Evolutionary conservation across 176 grass and related monocot species (phyloP), one percentile per base, ranked within the genome.

Genomic region (Rhynchospora tenuis): DNA sequence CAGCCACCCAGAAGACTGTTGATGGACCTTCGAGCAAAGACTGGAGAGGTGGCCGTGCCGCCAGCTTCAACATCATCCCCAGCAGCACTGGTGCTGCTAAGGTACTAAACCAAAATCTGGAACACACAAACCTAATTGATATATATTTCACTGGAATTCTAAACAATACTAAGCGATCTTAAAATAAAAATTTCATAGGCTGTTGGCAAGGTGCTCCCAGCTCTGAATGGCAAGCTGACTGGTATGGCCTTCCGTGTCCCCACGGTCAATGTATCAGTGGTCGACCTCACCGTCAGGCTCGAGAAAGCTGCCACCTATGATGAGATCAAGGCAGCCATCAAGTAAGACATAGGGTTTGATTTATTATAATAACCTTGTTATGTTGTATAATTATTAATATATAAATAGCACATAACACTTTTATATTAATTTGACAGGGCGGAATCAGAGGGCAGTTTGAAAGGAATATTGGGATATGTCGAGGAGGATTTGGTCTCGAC

Each of bases 31-130:
- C 93, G 4, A 86, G 74, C 57, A 96, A 96, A 87, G 93, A 93
- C 87, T 93, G 93, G 90, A 96, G 93, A 63, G 90, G 93, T 84
- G 93, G 93, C 74, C 90, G 93, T 44, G 90, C 91, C 38, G 93
- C 93, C 73, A 93, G 91, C 58, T 96, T 96, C 78, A 96, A 96
- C 89, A 96, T 96, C 73, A 92, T 96, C 89, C 93, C 90, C 9
- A 93, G 93, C 85, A 93, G 88, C 89, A 96, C 93, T 31, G 90
- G 90, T 68, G 93, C 93, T 19, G 93, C 93, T 15, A 96, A 96
- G 93, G 90, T 94, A 68, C 50, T 38, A 38, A 38, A 38, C 33
- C 33, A 38, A 38, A 38, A 38, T 38, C 2, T 38, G 33, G 33
- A 38, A 38, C 33, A 38, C 33, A 38, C 33, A 38, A 38, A 38